A percentile compares a stretch with the other conserved stretches of the same genome.
Evolutionary conservation across 495 filamentous ascomycete species (phyloP).

Genomic region (Terfezia boudieri): DNA sequence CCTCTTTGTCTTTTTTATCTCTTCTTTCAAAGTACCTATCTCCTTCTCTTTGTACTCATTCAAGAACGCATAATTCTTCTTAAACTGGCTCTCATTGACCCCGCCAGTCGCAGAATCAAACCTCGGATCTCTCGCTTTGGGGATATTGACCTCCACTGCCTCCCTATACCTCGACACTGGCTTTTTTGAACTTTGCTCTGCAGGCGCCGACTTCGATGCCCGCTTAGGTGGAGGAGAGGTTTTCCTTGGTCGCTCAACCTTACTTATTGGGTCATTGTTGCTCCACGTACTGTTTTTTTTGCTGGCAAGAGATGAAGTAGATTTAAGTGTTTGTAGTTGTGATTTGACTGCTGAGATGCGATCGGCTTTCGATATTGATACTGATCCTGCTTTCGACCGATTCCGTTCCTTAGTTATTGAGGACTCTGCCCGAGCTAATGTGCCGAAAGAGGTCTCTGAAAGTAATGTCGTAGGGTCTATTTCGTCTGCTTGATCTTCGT

Average conservation of each 20-base stretch:
- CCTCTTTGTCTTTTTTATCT: slow-evolving; percentile 45
- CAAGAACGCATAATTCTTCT: slow-evolving; percentile 61
- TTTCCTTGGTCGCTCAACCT: slow-evolving; percentile 11
- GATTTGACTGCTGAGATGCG: slow-evolving; percentile 20
- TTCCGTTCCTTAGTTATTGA: slow-evolving; percentile 24
- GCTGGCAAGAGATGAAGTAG: slow-evolving; percentile 2
- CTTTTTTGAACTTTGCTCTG: slow-evolving; percentile 54
- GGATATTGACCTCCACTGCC: slow-evolving; percentile 34
- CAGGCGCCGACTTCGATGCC: slow-evolving; percentile 68
- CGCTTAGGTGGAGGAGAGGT: slow-evolving; percentile 24
- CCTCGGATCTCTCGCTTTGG: slow-evolving; percentile 56
- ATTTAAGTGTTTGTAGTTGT: slow-evolving; percentile 10
- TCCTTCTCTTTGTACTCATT: slow-evolving; percentile 64
- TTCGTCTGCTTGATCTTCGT: background rate
- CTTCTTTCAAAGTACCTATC: slow-evolving; percentile 44
- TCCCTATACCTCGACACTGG: slow-evolving; percentile 59
- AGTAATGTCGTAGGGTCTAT: background rate
- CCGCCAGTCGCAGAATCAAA: slow-evolving; percentile 42
- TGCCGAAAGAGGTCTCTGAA: slow-evolving; percentile 56
- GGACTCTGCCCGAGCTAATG: slow-evolving; percentile 64
- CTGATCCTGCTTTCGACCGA: no score
- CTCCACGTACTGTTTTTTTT: slow-evolving; percentile 13
- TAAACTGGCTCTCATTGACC: slow-evolving; percentile 32
- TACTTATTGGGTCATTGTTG: slow-evolving; percentile 16
- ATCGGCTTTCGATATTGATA: slow-evolving; percentile 15